phyloP scores from a whole-genome alignment of 2,329 filamentous ascomycete genomes.

The Colletotrichum spaethianum region DNA sequence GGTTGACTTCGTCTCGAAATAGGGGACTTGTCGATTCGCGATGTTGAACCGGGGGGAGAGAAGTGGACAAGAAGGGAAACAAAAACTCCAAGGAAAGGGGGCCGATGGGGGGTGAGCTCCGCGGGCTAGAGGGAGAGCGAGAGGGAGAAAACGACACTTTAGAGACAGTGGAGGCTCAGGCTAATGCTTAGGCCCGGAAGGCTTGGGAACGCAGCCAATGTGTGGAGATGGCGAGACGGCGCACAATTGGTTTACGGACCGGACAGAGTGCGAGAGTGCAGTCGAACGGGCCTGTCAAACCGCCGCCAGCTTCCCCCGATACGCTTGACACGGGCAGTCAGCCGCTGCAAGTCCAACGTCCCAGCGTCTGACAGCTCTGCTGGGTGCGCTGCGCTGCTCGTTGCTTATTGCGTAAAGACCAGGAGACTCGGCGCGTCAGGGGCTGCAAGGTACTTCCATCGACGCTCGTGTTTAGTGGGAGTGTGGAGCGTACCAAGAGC shows the following conservation, averaged over 20 bases:
- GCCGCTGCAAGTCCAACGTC: conserved; percentile 20
- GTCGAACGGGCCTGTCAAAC: conserved; percentile 22
- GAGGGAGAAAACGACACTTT: conserved; percentile 28
- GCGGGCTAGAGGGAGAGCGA: neutral
- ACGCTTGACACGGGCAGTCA: conserved; percentile 16
- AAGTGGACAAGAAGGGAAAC: conserved; percentile 16
- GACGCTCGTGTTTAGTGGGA: neutral
- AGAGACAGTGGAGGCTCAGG: conserved; percentile 31
- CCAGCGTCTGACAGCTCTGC: conserved; percentile 13
- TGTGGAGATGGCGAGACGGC: conserved; percentile 32
- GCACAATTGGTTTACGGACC: neutral
- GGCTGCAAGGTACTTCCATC: conserved; percentile 28
- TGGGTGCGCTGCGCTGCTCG: neutral
- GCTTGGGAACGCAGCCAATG: conserved; percentile 32
- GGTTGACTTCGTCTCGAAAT: conserved; percentile 4
- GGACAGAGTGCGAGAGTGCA: neutral
- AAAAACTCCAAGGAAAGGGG: conserved; percentile 36
- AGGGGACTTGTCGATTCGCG: conserved; percentile 17
- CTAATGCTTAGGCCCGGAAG: conserved; percentile 25
- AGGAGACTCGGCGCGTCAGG: conserved; percentile 30
- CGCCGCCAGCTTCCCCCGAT: neutral
- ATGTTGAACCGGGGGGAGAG: conserved; percentile 29
- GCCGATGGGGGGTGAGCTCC: conserved; percentile 16
- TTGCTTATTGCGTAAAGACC: conserved; percentile 29
- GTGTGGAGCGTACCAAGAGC: neutral